Conservation (phyloP, 306 rosid genomes). For the Cicer judaicum region DNA sequence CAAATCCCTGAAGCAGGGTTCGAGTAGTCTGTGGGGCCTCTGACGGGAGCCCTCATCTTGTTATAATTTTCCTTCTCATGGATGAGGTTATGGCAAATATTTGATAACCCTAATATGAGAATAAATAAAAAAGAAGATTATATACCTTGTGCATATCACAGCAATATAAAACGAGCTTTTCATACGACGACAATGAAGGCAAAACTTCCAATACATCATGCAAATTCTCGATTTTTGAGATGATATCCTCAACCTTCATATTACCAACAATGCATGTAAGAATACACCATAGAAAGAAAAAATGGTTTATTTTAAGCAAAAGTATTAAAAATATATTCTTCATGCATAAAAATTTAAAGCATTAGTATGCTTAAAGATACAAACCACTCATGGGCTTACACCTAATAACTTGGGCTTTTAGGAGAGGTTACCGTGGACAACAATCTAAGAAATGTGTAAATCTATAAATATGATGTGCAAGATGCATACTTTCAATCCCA, state of each 20-base stretch:
- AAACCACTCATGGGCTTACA: neutral
- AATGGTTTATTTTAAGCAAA: neutral
- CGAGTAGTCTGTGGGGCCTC: neutral
- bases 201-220: conserved; percentile 63
- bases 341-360: neutral
- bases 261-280: conserved; percentile 42
- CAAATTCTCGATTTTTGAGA: conserved; percentile 58
- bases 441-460: conserved; percentile 16
- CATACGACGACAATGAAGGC: conserved; percentile 68
- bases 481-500: conserved; percentile 15
- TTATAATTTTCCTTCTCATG: conserved; percentile 11
- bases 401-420: conserved; percentile 22
- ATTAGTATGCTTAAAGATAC: conserved; percentile 1
- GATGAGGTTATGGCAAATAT: neutral
- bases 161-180: conserved; percentile 62
- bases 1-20: conserved; percentile 8
- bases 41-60: conserved; percentile 1
- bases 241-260: conserved; percentile 77
- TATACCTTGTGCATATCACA: conserved; percentile 73
- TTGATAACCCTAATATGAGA: conserved; percentile 10
- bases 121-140: conserved; percentile 33
- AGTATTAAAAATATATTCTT: conserved; percentile 1
- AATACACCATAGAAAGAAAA: neutral
- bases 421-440: neutral
- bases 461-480: neutral